Base-by-base conservation (phyloP, 495 filamentous ascomycete species). In the Penicillium herquei region DNA sequence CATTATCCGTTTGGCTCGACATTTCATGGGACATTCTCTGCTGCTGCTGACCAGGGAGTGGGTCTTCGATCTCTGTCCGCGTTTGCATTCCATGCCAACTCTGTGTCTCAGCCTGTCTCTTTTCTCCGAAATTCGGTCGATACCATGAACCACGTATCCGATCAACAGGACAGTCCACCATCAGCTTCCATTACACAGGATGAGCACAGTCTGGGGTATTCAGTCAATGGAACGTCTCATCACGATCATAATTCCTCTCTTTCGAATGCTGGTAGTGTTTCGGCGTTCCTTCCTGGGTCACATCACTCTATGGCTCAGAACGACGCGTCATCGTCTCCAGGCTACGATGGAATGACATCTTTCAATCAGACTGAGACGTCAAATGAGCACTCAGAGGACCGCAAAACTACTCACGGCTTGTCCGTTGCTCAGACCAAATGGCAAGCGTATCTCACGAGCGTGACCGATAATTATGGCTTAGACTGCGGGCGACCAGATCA, bases 401-500 rank as follows among this genome's bases (percentile, higher is more conserved):
- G 61, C 2, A 37, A 60, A 17, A 26, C 49, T n/a, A 17, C 54
- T 9, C 54, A 43, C 17, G 60, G 59, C 14, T 52, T 58, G 17
- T 62, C 59, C 10, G 50, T 49, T 3, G 66, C 72, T 1, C 67
- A 70, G 39, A 66, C 50, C 51, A 76, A 70, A 59, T 77, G 74
- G 74, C 68, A 70, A 3, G 64, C 68, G 6, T 77, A 77, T 53
- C 63, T 77, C 16, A 75, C 64, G 6, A 74, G 61, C 13, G 72
- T 75, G 7, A 73, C 71, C 3, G 74, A 75, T 26, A 71, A 73
- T 39, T 89, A 88, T 63, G 88, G 89, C 1, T 72, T 86, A 49
- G 89, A 92, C 62, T 76, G 81, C 26, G 89, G 89, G 3, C 76
- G 81, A 51, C 81, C 82, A 2, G 89, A 92, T 69, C 64, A 79